phyloP scores from a whole-genome alignment of 2,329 filamentous ascomycete genomes.

The Cercospora brassicicola region DNA sequence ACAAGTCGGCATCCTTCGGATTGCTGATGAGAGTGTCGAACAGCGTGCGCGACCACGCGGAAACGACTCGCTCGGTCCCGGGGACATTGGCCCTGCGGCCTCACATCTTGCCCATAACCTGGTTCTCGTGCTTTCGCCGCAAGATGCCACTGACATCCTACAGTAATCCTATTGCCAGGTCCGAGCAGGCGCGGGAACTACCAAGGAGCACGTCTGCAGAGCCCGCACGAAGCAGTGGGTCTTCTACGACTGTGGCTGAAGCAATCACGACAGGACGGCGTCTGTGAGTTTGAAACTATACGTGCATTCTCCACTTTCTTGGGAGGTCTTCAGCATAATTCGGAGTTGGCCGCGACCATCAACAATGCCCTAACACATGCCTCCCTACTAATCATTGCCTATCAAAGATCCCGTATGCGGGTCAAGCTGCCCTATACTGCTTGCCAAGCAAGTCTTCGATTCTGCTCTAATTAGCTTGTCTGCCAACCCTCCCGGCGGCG shows the following conservation, averaged over 20 bases:
- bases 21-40: not conserved
- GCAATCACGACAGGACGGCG: not conserved
- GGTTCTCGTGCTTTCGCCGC: not conserved
- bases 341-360: not conserved
- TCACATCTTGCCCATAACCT: not conserved
- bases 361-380: not conserved
- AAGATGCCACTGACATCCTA: not conserved
- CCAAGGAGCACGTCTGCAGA: not conserved
- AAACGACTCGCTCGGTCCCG: not conserved
- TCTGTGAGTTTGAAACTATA: not conserved
- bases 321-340: not conserved
- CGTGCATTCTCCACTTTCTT: not conserved
- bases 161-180: not conserved
- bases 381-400: not conserved
- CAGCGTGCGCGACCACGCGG: not conserved
- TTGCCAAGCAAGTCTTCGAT: not conserved
- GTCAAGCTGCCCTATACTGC: not conserved
- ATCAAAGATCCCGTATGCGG: not conserved
- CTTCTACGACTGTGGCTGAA: not conserved
- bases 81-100: not conserved
- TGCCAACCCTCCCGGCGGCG: constrained; percentile 2
- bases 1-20: not conserved
- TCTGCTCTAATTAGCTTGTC: not conserved
- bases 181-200: not conserved
- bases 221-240: not conserved